Evolutionary conservation across 495 filamentous ascomycete genomes (phyloP), one percentile per base, ranked within the genome.

Genomic region (Aspergillus sclerotioniger): DNA sequence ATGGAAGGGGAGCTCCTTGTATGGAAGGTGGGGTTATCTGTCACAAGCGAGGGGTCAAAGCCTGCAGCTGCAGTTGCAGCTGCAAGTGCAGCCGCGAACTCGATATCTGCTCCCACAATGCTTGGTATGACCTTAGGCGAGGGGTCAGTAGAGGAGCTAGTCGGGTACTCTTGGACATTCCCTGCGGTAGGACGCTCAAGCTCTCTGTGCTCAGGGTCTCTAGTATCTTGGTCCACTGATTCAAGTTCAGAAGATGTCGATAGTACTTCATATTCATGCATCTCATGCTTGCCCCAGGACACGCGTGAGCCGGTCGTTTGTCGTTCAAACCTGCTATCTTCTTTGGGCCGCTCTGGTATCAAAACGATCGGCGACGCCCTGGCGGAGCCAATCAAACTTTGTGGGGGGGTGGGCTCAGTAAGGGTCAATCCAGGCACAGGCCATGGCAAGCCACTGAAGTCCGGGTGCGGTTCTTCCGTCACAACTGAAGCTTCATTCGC

Each of bases 21-120:
- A 46, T 83, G 83, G 55, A 84, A 91, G 2, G 64, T 74, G 0
- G 83, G 81, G 61, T 91, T 79, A 52, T 90, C 75, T 20, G 87
- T 83, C 13, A 91, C 82, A 56, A 90, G 82, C 25, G 88, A 81
- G 19, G 87, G 83, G 66, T 90, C 83, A 57, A 91, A 91, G 0
- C 88, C 88, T 51, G 83, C 79, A 6, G 82, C 82, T 67, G 86
- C 68, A 17, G 89, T 78, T 6, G 83, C 86, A 35, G 87, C 88
- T 62, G 87, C 87, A n/a, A 90, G 65, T 9, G 79, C 83, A 21
- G 87, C 87, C 16, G 86, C 82, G 49, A 91, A 91, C 33, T 83
- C 85, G 39, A 87, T 73, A 55, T 91, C 88, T 25, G 84, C 77
- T 8, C 76, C 68, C 47, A 67, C 62, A 1, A 58, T 61, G 8